These are phyloP conservation scores for Perilla frutescens DNA, from an alignment of 257 asterid genomes.

Conservation along the genomic window DNA sequence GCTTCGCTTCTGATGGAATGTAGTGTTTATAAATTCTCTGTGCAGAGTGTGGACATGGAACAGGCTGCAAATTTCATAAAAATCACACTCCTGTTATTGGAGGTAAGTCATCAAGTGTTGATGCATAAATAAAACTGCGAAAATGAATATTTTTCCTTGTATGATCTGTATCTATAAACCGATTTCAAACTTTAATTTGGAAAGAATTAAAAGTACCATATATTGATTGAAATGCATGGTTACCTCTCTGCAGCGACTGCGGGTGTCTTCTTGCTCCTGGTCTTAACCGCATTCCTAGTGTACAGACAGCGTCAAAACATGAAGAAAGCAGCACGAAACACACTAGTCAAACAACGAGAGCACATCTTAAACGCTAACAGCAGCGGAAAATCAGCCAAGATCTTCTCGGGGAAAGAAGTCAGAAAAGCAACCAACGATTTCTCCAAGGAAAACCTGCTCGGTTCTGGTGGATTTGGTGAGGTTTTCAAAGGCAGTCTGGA, in stretches of 20 bases:
- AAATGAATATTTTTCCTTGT: too few relatives aligned
- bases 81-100: conserved; percentile 49
- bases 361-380: conserved; percentile 54
- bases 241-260: conserved; percentile 47
- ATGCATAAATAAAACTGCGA: neutral
- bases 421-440: conserved; percentile 63
- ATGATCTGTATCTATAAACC: too few relatives aligned
- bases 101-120: conserved; percentile 35
- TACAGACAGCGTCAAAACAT: conserved; percentile 40
- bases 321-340: conserved; percentile 38
- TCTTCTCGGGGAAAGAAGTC: conserved; percentile 60
- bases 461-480: conserved; percentile 70
- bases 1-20: too few relatives aligned
- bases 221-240: neutral
- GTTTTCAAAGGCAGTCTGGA: conserved; percentile 64
- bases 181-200: neutral
- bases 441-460: conserved; percentile 52
- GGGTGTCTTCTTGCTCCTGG: conserved; percentile 44
- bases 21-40: neutral
- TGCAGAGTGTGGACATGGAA: conserved; percentile 61
- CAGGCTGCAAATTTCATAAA: conserved; percentile 54
- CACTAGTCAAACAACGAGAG: conserved; percentile 55
- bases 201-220: neutral
- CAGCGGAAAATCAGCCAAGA: conserved; percentile 60
- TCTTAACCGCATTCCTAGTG: conserved; percentile 50